Conservation (phyloP, 2,329 filamentous ascomycete species). For the Cadophora gregata region DNA sequence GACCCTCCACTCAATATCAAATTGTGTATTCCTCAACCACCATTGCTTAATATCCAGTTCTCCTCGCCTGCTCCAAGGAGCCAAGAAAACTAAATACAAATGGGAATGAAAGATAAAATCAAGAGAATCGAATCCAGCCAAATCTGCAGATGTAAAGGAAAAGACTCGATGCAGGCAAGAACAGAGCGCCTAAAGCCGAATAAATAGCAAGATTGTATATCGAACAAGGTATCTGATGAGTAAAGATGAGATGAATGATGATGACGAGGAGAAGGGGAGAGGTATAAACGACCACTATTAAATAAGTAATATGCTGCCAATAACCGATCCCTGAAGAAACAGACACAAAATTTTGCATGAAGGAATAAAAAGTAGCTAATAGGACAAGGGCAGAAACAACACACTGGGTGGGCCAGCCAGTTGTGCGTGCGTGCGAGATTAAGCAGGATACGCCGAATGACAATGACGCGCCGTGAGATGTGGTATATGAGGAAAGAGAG, state of each 20-base stretch:
- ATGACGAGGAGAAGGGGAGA: conserved; percentile 38
- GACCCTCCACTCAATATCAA: conserved; percentile 20
- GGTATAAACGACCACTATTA: conserved; percentile 41
- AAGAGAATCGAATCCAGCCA: conserved; percentile 8
- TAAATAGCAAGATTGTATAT: conserved; percentile 49
- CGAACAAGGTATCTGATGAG: conserved; percentile 64
- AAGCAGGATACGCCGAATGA: conserved; percentile 39
- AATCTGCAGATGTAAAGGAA: conserved; percentile 13
- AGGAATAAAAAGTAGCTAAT: conserved; percentile 33
- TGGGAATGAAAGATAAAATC: conserved; percentile 12
- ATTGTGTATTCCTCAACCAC: conserved; percentile 11
- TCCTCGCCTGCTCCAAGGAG: conserved; percentile 17
- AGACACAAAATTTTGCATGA: conserved; percentile 21
- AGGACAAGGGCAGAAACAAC: conserved; percentile 45
- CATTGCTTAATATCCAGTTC: background rate
- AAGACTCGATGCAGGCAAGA: conserved; percentile 16
- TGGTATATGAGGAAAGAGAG: conserved; percentile 36
- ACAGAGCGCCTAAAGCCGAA: conserved; percentile 26
- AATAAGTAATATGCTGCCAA: conserved; percentile 33
- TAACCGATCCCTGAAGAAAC: conserved; percentile 12
- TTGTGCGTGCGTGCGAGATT: conserved; percentile 39
- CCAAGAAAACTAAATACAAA: conserved; percentile 33
- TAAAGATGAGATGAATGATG: conserved; percentile 21
- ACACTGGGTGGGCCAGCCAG: conserved; percentile 45
- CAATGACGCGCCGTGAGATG: conserved; percentile 25